Evolutionary conservation across 495 filamentous ascomycete species (phyloP).

Genomic region (Emericellopsis terricola): DNA sequence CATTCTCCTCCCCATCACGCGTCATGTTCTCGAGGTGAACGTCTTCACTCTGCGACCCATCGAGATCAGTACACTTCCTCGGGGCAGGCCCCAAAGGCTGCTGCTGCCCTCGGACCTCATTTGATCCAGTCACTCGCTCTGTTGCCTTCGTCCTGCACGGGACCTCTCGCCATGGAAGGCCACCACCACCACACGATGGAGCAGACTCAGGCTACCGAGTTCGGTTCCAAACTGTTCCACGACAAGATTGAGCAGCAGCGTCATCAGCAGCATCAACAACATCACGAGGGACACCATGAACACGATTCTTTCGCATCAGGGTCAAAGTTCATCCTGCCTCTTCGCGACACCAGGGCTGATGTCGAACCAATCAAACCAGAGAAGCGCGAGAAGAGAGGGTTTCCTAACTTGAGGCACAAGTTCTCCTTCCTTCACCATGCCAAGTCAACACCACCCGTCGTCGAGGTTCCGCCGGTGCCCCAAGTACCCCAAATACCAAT

Average conservation of each 20-base stretch:
- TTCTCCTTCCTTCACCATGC: not conserved
- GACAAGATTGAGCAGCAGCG: slow-evolving; percentile 27
- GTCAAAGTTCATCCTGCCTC: slow-evolving; percentile 22
- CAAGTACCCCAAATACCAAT: too few relatives aligned
- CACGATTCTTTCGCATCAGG: slow-evolving; percentile 7
- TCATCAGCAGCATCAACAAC: slow-evolving; percentile 13
- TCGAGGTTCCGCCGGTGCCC: too few relatives aligned
- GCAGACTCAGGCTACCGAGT: slow-evolving; percentile 35
- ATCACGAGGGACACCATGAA: slow-evolving; percentile 10
- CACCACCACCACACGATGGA: slow-evolving; percentile 24
- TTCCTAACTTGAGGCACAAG: slow-evolving; percentile 10
- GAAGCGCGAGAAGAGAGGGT: slow-evolving; percentile 18
- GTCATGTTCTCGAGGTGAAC: too few relatives aligned
- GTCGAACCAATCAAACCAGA: slow-evolving; percentile 11
- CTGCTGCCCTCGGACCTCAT: not conserved
- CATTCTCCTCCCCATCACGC: too few relatives aligned
- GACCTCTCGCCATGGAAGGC: slow-evolving; percentile 17
- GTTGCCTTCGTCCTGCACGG: slow-evolving; percentile 12
- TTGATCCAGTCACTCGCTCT: slow-evolving; percentile 9
- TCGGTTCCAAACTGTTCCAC: slow-evolving; percentile 36
- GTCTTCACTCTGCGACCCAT: too few relatives aligned
- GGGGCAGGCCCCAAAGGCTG: slow-evolving; percentile 1
- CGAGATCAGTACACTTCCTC: slow-evolving; percentile 1
- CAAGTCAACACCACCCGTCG: not conserved
- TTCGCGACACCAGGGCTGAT: slow-evolving; percentile 15